Conservation (phyloP, 192 early-diverging fungal genomes). For the Blastocladiella britannica region DNA sequence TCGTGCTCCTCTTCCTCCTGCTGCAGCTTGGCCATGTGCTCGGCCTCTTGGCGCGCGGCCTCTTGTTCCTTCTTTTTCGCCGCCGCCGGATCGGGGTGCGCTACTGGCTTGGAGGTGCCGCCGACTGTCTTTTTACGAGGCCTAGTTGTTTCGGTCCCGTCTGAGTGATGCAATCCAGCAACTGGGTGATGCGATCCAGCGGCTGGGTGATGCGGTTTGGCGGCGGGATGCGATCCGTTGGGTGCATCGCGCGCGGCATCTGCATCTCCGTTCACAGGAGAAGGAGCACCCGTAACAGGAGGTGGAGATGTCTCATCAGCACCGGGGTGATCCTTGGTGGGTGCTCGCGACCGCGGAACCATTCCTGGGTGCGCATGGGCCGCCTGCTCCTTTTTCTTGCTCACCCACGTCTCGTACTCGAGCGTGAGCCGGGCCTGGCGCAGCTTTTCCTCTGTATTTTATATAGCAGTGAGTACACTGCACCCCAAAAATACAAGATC, state of each 20-base stretch:
- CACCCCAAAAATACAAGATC: no score
- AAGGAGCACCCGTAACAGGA: not conserved
- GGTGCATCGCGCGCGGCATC: not conserved
- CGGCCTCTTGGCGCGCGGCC: not conserved
- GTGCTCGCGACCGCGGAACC: not conserved
- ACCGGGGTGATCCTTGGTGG: not conserved
- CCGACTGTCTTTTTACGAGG: no score
- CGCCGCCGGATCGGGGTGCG: no score
- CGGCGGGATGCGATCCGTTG: no score
- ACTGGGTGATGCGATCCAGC: no score
- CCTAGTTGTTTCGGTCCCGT: not conserved
- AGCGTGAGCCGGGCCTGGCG: not conserved
- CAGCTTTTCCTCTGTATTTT: no score
- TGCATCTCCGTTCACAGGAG: not conserved
- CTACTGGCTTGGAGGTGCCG: no score
- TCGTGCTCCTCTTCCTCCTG: not conserved
- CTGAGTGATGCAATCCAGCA: not conserved
- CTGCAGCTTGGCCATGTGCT: not conserved
- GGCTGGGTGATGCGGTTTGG: no score
- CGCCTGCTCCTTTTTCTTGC: not conserved
- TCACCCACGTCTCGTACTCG: not conserved
- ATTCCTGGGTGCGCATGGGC: not conserved
- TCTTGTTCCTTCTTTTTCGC: no score
- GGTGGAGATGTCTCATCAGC: not conserved
- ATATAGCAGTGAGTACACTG: no score